Conservation (phyloP, 176 grass and related monocot genomes). For the Rhipidocladum racemiflorum region DNA sequence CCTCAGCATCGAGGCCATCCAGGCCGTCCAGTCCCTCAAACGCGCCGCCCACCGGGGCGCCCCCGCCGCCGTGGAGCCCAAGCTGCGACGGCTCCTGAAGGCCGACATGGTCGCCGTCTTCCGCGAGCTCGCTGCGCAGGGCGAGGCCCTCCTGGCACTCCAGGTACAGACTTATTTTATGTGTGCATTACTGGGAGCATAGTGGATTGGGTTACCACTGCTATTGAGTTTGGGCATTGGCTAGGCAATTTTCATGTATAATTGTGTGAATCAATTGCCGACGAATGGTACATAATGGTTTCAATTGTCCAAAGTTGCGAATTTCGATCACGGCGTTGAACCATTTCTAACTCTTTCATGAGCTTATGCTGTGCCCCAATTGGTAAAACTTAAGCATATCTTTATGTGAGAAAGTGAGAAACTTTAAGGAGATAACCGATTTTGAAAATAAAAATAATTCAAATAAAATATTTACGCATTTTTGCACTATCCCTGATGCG, state of each 20-base stretch:
- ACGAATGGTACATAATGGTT: background rate
- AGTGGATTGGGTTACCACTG: background rate
- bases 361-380: background rate
- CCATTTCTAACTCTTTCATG: background rate
- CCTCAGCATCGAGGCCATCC: constrained; percentile 90
- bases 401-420: background rate
- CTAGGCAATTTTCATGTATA: background rate
- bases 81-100: constrained; percentile 78
- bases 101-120: constrained; percentile 78
- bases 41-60: constrained; percentile 29
- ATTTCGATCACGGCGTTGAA: background rate
- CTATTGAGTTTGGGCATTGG: background rate
- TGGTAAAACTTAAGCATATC: background rate
- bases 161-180: constrained; percentile 27
- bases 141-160: constrained; percentile 63
- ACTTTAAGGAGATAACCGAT: background rate
- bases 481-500: background rate
- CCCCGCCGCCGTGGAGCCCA: constrained; percentile 41
- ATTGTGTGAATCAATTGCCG: background rate
- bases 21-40: constrained; percentile 76
- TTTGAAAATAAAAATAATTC: background rate
- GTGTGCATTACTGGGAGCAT: background rate
- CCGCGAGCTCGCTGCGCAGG: constrained; percentile 71
- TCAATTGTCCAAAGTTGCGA: background rate
- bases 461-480: background rate